phyloP scores from a whole-genome alignment of 2,329 filamentous ascomycete genomes.

The Lasiodiplodia citricola region DNA sequence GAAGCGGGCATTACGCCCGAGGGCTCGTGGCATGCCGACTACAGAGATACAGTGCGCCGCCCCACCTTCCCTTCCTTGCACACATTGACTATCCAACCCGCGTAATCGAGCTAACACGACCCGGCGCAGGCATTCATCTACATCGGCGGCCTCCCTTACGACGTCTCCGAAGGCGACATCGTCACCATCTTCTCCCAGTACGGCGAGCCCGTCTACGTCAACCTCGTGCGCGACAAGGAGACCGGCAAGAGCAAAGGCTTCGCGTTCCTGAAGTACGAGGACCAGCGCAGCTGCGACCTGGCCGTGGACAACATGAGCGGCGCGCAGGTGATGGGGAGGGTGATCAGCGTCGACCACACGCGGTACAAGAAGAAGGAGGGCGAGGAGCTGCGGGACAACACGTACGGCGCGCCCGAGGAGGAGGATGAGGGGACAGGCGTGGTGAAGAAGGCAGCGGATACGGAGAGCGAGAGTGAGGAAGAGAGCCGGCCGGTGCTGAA shows the following conservation, averaged over 20 bases:
- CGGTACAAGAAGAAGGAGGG: conserved; percentile 89
- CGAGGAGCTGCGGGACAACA: conserved; percentile 37
- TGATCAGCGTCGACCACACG: conserved; percentile 89
- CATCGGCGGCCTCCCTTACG: conserved; percentile 90
- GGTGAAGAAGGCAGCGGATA: conserved; percentile 52
- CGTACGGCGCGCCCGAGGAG: conserved; percentile 39
- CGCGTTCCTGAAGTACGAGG: conserved; percentile 96
- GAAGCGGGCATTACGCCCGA: conserved; percentile 84
- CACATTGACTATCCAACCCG: background rate
- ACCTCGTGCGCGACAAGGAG: conserved; percentile 92
- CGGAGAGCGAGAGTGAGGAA: conserved; percentile 47
- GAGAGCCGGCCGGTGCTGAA: conserved; percentile 67
- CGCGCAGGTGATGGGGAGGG: conserved; percentile 77
- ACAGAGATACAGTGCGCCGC: conserved; percentile 73
- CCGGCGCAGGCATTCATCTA: conserved; percentile 75
- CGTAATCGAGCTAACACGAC: background rate
- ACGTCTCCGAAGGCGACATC: conserved; percentile 93
- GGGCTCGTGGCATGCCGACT: conserved; percentile 96
- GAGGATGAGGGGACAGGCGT: conserved; percentile 66
- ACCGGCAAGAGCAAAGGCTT: conserved; percentile 95
- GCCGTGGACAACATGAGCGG: conserved; percentile 96
- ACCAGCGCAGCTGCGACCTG: conserved; percentile 92
- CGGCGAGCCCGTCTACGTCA: conserved; percentile 91
- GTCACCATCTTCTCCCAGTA: conserved; percentile 97
- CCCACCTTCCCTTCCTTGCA: no score